Base-by-base conservation (phyloP, 805 yeast genomes). In the Clavispora asparagi region DNA sequence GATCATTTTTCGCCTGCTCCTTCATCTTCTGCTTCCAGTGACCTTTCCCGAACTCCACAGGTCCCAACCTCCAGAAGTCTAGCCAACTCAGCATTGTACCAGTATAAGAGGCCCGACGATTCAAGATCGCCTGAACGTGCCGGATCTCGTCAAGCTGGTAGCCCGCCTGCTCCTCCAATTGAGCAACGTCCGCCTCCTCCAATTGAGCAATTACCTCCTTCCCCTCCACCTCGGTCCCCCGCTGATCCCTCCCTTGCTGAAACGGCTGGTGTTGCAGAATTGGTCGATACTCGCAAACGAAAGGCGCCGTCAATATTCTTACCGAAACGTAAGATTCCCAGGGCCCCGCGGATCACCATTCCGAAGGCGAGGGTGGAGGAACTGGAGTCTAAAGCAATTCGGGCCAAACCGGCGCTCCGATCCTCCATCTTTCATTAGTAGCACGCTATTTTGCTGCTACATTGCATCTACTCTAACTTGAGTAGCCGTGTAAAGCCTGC, bases 271-370 rank as follows among this genome's bases (percentile, higher is more conserved):
- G 14, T 14, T 3, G 7, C 35, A 7, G 35, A 14, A 14, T 7
- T 13, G 32, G 32, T 9, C n/a, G 46, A 38, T 23, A 8, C 23
- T 16, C 46, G 49, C 14, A 43, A 47, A 9, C 45, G 45, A 26
- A 49, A 46, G 40, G 47, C 50, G 10, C 51, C 47, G 26, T 49
- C 57, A 13, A 46, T 52, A 23, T 52, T 53, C 28, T 33, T 52
- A 17, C 47, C 47, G 30, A 40, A 30, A 27, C 41, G 54, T 10
- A 50, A 46, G 26, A 44, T 27, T 27, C 41, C 40, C 30, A 31
- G 49, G 23, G 41, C 31, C 31, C 31, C 41, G 8, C 41, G 41
- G 12, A 39, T 39, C 31, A 4, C 9, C 9, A 27, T 19, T 7
- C 26, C 27, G 10, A 36, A 36, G 27, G 17, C 5, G 27, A 23